phyloP scores from a whole-genome alignment of 768 basidiomycete genomes.

The Naganishia onofrii region DNA sequence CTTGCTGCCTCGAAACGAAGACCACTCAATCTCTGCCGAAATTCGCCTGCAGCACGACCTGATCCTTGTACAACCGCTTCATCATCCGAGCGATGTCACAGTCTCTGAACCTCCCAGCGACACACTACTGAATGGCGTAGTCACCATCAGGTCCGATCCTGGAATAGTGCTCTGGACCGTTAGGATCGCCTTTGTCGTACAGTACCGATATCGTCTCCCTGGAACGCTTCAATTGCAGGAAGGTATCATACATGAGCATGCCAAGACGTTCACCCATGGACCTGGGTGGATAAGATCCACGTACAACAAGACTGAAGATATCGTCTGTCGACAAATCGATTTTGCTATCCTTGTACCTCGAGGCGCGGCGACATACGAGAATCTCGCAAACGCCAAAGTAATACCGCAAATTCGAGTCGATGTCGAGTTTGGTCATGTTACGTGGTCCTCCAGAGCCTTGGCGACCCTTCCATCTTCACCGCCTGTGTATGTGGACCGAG shows the following conservation, averaged over 20 bases:
- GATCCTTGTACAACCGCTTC: background rate
- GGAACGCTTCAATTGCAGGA: background rate
- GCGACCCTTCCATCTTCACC: background rate
- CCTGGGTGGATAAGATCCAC: background rate
- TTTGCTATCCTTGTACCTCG: background rate
- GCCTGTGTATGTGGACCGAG: background rate
- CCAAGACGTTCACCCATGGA: background rate
- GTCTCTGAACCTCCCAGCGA: background rate
- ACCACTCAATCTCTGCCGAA: background rate
- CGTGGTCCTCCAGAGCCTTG: background rate
- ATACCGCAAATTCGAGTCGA: background rate
- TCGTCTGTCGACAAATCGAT: background rate
- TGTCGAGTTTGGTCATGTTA: background rate
- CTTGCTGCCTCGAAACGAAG: background rate
- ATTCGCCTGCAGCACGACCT: background rate
- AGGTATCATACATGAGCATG: background rate
- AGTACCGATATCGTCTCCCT: background rate
- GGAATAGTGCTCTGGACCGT: conserved; percentile 3
- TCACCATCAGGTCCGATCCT: background rate
- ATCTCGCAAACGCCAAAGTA: background rate
- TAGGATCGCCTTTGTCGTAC: background rate
- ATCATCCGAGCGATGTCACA: background rate
- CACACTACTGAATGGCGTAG: background rate
- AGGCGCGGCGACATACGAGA: background rate
- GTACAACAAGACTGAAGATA: background rate